Conservation (phyloP, 169 alveolate species). For the Besnoitia besnoiti region DNA sequence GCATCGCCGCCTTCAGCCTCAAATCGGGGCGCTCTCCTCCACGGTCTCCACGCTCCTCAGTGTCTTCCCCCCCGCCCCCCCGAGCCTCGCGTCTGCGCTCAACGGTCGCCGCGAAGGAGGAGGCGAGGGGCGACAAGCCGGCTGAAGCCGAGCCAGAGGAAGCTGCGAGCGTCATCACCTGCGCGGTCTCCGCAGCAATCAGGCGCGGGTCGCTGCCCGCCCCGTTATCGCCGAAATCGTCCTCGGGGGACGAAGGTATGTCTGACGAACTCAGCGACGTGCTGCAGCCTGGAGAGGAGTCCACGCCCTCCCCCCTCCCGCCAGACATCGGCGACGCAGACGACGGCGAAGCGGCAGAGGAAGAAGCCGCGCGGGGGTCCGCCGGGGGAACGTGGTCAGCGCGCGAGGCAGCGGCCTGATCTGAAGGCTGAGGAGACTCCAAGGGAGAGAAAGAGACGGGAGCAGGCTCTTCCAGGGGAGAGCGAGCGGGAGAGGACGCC, state of each 20-base stretch:
- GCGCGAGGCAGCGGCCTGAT: background rate
- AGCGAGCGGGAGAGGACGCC: too few relatives aligned
- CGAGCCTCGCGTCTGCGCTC: background rate
- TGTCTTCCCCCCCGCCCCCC: background rate
- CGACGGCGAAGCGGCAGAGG: background rate
- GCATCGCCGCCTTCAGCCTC: too few relatives aligned
- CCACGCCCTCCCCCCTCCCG: too few relatives aligned
- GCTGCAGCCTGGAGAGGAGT: background rate
- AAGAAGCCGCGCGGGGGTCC: background rate
- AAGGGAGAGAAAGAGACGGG: background rate
- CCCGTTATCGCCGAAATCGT: background rate
- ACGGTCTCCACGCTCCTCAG: background rate
- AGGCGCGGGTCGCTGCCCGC: background rate
- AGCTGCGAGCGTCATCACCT: background rate
- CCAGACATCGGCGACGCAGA: too few relatives aligned
- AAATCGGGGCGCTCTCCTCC: too few relatives aligned
- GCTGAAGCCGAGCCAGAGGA: too few relatives aligned
- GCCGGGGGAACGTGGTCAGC: background rate
- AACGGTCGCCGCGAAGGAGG: background rate
- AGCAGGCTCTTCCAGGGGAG: too few relatives aligned
- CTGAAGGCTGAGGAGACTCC: background rate
- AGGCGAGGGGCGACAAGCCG: background rate
- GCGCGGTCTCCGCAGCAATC: background rate
- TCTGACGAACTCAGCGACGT: background rate
- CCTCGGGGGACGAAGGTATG: background rate